Evolutionary conservation across 2,329 filamentous ascomycete species (phyloP).

Genomic region (Diaporthe citri): DNA sequence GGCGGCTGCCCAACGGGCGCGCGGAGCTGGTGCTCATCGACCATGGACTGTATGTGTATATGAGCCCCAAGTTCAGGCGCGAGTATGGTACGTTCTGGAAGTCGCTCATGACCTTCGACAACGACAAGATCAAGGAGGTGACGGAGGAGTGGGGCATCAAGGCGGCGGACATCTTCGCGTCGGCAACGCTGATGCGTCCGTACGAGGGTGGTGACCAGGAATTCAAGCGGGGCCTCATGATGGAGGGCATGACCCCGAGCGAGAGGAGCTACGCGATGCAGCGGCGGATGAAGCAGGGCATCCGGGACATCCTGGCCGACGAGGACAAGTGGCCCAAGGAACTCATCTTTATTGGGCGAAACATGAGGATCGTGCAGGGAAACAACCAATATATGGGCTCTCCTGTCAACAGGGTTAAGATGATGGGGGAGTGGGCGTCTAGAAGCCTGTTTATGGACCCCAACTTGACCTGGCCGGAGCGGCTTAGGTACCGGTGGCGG

Average conservation of each 20-base stretch:
- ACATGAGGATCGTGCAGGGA: slow-evolving; percentile 91
- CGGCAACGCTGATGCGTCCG: slow-evolving; percentile 87
- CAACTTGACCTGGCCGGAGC: slow-evolving; percentile 71
- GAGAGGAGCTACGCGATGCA: slow-evolving; percentile 94
- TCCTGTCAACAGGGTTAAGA: slow-evolving; percentile 92
- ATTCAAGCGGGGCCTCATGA: slow-evolving; percentile 74
- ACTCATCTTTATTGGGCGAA: slow-evolving; percentile 91
- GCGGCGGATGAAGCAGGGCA: slow-evolving; percentile 78
- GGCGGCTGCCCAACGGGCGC: slow-evolving; percentile 83
- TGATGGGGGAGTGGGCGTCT: slow-evolving; percentile 91
- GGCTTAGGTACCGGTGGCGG: slow-evolving; percentile 77
- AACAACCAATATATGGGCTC: slow-evolving; percentile 93
- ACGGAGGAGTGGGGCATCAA: slow-evolving; percentile 88
- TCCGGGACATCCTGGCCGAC: slow-evolving; percentile 80
- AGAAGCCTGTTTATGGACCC: slow-evolving; percentile 83
- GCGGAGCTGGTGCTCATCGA: slow-evolving; percentile 96
- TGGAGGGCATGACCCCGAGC: slow-evolving; percentile 67
- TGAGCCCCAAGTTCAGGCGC: slow-evolving; percentile 84
- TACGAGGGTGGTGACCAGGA: slow-evolving; percentile 86
- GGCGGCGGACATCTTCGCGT: slow-evolving; percentile 91
- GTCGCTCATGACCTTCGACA: slow-evolving; percentile 92
- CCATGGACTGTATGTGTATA: slow-evolving; percentile 95
- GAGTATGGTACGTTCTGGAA: slow-evolving; percentile 96
- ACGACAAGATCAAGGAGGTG: slow-evolving; percentile 79
- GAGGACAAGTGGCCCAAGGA: slow-evolving; percentile 92